phyloP scores from a whole-genome alignment of 2,329 filamentous ascomycete species.

The Penicillium italicum region DNA sequence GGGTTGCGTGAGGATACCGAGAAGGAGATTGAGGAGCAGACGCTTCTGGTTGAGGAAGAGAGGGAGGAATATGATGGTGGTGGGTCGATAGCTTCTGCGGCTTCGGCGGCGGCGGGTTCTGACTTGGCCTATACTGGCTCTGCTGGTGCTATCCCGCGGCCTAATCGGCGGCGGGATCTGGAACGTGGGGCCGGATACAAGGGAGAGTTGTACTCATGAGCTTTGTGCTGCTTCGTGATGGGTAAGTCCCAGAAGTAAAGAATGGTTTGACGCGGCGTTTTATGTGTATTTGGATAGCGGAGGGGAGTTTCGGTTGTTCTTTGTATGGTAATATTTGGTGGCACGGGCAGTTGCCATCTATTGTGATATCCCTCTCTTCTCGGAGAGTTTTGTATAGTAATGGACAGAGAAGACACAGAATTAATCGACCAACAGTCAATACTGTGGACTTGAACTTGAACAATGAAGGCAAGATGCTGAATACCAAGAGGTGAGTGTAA shows the following conservation, averaged over 20 bases:
- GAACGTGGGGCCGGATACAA: slow-evolving; percentile 34
- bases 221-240: not conserved
- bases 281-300: slow-evolving; percentile 4
- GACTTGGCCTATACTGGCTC: slow-evolving; percentile 15
- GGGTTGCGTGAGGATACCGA: slow-evolving; percentile 51
- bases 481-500: not conserved
- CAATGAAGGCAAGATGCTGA: not conserved
- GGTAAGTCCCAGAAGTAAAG: not conserved
- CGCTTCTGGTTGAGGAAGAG: slow-evolving; percentile 37
- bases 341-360: slow-evolving; percentile 6
- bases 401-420: slow-evolving; percentile 6
- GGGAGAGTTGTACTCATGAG: slow-evolving; percentile 38
- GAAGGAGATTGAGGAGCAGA: slow-evolving; percentile 46
- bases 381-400: slow-evolving; percentile 17
- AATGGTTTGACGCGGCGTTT: not conserved
- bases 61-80: slow-evolving; percentile 39
- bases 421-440: not conserved
- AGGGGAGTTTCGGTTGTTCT: not conserved
- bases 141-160: slow-evolving; percentile 20
- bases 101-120: slow-evolving; percentile 11
- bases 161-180: slow-evolving; percentile 33
- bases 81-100: slow-evolving; percentile 14
- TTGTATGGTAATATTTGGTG: not conserved
- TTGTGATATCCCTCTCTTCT: slow-evolving; percentile 20
- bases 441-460: not conserved